Evolutionary conservation across 2,329 filamentous ascomycete genomes (phyloP).

Genomic region (Trichophyton benhamiae): DNA sequence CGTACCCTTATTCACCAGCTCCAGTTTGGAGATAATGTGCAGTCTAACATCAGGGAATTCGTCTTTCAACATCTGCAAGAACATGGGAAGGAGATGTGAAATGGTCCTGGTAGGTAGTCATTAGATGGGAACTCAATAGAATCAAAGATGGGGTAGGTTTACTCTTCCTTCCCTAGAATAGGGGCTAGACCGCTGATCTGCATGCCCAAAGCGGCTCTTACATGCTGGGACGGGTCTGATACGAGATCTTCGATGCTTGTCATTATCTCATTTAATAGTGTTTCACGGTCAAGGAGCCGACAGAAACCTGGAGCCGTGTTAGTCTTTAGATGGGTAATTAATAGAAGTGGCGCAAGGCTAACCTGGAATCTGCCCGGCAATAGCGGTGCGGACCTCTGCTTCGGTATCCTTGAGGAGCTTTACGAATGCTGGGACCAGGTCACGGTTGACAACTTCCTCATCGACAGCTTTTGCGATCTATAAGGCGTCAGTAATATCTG

Average conservation of each 20-base stretch:
- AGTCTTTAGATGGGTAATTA: slow-evolving; percentile 10
- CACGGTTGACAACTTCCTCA: slow-evolving; percentile 85
- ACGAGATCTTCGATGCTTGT: slow-evolving; percentile 90
- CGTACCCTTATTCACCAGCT: slow-evolving; percentile 88
- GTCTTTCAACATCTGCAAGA: slow-evolving; percentile 98
- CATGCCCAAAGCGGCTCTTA: slow-evolving; percentile 85
- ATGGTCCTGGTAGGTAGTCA: slow-evolving; percentile 56
- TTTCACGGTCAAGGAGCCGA: slow-evolving; percentile 70
- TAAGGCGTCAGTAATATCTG: slow-evolving; percentile 3
- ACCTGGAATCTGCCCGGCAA: slow-evolving; percentile 91
- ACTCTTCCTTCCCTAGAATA: slow-evolving; percentile 97
- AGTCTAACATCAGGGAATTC: slow-evolving; percentile 96
- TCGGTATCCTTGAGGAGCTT: slow-evolving; percentile 97
- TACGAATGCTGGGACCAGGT: slow-evolving; percentile 91
- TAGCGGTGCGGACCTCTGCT: slow-evolving; percentile 91
- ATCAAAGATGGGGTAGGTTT: slow-evolving; percentile 27
- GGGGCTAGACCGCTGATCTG: slow-evolving; percentile 95
- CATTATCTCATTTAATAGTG: slow-evolving; percentile 92
- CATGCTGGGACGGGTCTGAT: slow-evolving; percentile 90
- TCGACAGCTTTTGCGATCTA: slow-evolving; percentile 97
- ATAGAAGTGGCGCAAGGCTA: slow-evolving; percentile 18
- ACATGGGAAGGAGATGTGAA: slow-evolving; percentile 93
- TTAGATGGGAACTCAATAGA: not conserved
- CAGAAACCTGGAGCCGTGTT: slow-evolving; percentile 59
- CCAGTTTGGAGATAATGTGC: slow-evolving; percentile 99